Conservation (phyloP, 306 rosid genomes). For the Cucumis hystrix region DNA sequence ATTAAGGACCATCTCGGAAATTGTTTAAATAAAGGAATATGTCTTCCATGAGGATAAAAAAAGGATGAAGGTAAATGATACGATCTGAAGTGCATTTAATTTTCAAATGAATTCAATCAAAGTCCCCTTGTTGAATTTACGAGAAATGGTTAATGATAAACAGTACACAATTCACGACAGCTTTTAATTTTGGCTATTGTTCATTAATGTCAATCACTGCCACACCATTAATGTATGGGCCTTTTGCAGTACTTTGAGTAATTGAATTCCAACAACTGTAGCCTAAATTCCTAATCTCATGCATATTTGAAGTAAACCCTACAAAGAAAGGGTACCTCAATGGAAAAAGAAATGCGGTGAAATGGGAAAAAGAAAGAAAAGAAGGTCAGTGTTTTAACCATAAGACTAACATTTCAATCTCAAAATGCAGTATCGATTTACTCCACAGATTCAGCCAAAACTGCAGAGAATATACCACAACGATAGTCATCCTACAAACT, state of each 20-base stretch:
- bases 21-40: neutral
- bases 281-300: neutral
- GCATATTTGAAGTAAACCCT: neutral
- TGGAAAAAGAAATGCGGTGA: neutral
- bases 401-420: neutral
- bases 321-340: neutral
- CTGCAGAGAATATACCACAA: constrained; percentile 3
- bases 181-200: neutral
- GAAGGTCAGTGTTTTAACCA: neutral
- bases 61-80: neutral
- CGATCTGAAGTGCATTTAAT: neutral
- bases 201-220: neutral
- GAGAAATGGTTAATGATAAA: neutral
- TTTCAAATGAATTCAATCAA: neutral
- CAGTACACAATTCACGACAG: neutral
- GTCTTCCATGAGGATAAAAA: neutral
- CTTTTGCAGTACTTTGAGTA: neutral
- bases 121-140: neutral
- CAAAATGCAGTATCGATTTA: neutral
- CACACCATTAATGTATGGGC: neutral
- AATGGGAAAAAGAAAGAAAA: neutral
- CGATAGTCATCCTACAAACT: neutral
- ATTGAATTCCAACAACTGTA: neutral
- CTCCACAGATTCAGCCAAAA: neutral
- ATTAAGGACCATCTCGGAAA: neutral